Conservation (phyloP, 2,329 filamentous ascomycete species). For the Venturia aucupariae region DNA sequence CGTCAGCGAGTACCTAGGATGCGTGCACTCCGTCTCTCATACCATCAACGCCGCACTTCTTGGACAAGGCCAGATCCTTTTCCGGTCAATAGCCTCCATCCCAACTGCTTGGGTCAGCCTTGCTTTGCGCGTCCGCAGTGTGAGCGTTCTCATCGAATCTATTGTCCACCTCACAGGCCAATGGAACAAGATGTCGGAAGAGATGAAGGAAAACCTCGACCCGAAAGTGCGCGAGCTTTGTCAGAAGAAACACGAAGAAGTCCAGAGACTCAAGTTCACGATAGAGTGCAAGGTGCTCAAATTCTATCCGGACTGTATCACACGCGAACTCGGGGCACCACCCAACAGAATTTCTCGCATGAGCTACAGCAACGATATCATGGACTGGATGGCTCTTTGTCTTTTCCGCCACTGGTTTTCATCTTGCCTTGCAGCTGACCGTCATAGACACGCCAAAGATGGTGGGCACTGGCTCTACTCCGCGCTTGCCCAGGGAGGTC, state of each 20-base stretch:
- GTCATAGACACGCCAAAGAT: slow-evolving; percentile 32
- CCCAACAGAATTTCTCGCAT: slow-evolving; percentile 27
- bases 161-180: slow-evolving; percentile 36
- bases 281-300: slow-evolving; percentile 26
- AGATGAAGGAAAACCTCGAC: slow-evolving; percentile 19
- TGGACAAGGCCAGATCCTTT: slow-evolving; percentile 38
- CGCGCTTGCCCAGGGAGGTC: slow-evolving; percentile 25
- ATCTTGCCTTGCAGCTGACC: slow-evolving; percentile 31
- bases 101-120: slow-evolving; percentile 40
- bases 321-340: slow-evolving; percentile 21
- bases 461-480: slow-evolving; percentile 39
- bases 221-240: slow-evolving; percentile 23
- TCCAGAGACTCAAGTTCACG: slow-evolving; percentile 20
- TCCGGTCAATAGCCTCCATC: slow-evolving; percentile 33
- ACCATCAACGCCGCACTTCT: slow-evolving; percentile 40
- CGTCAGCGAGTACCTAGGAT: slow-evolving; percentile 39
- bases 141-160: slow-evolving; percentile 36
- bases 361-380: slow-evolving; percentile 39
- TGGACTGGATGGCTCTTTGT: slow-evolving; percentile 41
- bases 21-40: slow-evolving; percentile 33
- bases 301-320: slow-evolving; percentile 24
- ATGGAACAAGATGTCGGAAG: slow-evolving; percentile 24
- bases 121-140: slow-evolving; percentile 36
- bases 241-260: slow-evolving; percentile 23
- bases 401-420: slow-evolving; percentile 41